These are phyloP conservation scores for Akanthomyces dipterigenus DNA, from an alignment of 2,329 filamentous ascomycete genomes.

Conservation along the genomic window DNA sequence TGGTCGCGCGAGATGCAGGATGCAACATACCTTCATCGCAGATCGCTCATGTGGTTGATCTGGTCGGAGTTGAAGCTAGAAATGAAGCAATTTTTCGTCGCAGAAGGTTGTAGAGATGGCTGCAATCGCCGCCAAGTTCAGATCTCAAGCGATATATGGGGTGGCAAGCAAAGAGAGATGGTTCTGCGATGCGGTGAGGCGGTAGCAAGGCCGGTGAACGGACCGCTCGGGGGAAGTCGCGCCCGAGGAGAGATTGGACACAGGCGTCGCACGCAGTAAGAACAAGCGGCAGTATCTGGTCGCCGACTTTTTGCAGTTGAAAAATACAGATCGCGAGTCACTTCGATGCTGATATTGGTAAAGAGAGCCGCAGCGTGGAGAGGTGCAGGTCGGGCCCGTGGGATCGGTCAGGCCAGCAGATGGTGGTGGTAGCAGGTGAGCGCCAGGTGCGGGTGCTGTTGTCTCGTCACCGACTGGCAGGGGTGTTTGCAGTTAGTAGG, in stretches of 20 bases:
- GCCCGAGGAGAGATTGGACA: not conserved
- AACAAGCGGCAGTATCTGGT: not conserved
- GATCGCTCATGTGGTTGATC: conserved; percentile 8
- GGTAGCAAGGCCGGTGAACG: conserved; percentile 14
- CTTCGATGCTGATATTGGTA: not conserved
- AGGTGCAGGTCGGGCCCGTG: conserved; percentile 1
- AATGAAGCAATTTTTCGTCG: conserved; percentile 11
- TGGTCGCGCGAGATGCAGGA: not conserved
- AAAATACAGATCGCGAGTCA: not conserved
- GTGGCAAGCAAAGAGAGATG: not conserved
- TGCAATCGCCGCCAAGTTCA: not conserved
- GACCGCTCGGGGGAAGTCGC: not conserved
- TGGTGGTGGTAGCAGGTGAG: not conserved
- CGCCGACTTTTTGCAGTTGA: not conserved
- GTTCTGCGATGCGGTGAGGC: not conserved
- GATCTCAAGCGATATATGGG: not conserved
- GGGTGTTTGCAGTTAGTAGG: not conserved
- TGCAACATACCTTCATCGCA: conserved; percentile 33
- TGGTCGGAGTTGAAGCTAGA: not conserved
- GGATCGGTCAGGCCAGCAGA: not conserved
- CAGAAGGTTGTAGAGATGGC: not conserved
- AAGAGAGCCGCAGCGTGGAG: not conserved
- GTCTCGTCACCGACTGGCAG: conserved; percentile 8
- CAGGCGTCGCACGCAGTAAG: not conserved
- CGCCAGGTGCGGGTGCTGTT: not conserved